Evolutionary conservation across 768 basidiomycete species (phyloP), one percentile per base, ranked within the genome.

Genomic region (Hysterangium stoloniferum): DNA sequence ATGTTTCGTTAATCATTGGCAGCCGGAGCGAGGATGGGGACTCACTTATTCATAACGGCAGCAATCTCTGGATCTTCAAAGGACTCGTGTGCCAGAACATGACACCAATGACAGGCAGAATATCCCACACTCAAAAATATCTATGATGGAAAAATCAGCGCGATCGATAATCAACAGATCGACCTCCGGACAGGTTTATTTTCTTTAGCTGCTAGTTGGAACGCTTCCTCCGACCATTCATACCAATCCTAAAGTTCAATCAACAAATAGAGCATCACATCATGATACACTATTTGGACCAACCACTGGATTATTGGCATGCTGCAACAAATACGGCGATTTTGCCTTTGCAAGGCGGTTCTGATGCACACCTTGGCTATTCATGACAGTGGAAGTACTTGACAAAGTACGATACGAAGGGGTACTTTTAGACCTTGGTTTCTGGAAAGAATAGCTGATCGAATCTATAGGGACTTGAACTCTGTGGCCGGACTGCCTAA

Each of bases 81-180:
- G 38, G 65, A 67, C 49, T 72, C 69, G 50, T 56, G 56, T 3
- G 61, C 60, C 32, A 61, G n/a, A n/a, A 43, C 45, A 53, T 36
- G 34, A 52, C 64, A 57, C 60, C 70, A 72, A 46, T 70, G 68
- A 52, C 71, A 72, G 3, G 69, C 68, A 0, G 71, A 71, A 50
- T 72, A 72, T 3, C 71, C 70, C 13, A 70, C 66, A 44, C 64
- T 66, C 13, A 71, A 62, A 55, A 71, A 71, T 37, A 71, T 69
- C 46, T 48, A 34, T 20, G 20, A 12, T 8, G 38, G 8, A 41
- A 12, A 22, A 9, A 22, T 41, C 8, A 20, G 12, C 38, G 20
- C 9, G 12, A 11, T 20, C 8, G 17, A 34, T 9, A 34, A 34
- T 9, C 17, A 17, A 34, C 17, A 17, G 17, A 34, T 34, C 9